Base-by-base conservation (phyloP, 345 rosid genomes). In the Eucalyptus microcorys region DNA sequence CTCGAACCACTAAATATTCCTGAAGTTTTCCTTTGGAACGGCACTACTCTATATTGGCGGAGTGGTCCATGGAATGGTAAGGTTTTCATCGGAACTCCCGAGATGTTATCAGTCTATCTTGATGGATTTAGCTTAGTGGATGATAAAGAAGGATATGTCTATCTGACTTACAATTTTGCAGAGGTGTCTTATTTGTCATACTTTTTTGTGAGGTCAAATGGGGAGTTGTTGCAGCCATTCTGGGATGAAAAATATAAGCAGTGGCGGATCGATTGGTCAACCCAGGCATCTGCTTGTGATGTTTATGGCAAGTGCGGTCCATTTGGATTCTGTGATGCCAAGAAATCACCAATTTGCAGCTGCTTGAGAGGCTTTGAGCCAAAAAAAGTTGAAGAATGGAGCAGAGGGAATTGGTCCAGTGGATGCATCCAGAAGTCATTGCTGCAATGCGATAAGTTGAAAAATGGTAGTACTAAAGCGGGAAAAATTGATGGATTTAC, bases 301-400 rank as follows among this genome's bases (percentile, higher is more conserved):
- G 47, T 66, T 40, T 90, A 92, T 71, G 91, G 91, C 43, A 43
- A 21, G 55, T 92, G 92, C 42, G 92, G 92, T n/a, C 43, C 61
- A 15, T 92, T 91, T 16, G 90, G 91, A 37, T 30, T 49, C 49
- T 90, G 91, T 6, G 43, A 87, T 66, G 10, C 88, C 21, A 42
- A n/a, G 24, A 86, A 87, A 48, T 43, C 89, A 7, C 92, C 93
- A 17, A 87, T 92, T 40, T 92, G 91, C 37, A 87, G 89, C 61
- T 91, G 92, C 79, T 59, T 85, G 15, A 43, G 34, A 50, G 90
- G 91, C 7, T 92, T 89, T 55, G 87, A 34, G 50, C 91, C 89
- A 2, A 89, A 89, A 55, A 81, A 59, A 47, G 6, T 11, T 10
- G 88, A 87, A 4, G 93, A 92, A 57, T 90, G 93, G 93, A 88